Evolutionary conservation across 805 yeast species (phyloP), one percentile per base, ranked within the genome.

Genomic region (Blastobotrys robertii): DNA sequence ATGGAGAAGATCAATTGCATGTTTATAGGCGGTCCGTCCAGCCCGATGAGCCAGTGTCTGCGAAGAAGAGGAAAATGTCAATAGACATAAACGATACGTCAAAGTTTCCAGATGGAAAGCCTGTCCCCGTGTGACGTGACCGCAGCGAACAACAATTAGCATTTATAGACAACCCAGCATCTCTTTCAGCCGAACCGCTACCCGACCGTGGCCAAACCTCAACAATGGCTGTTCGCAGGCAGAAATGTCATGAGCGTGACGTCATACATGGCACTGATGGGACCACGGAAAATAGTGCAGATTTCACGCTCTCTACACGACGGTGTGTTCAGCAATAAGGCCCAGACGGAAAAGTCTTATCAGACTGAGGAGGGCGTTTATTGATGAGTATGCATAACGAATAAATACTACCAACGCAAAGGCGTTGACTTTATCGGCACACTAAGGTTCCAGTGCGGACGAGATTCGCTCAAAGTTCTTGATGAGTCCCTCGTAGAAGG

Each of bases 401-500:
- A 15, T 8, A 10, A 12, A 33, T 15, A 33, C 33, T 30, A 19
- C 25, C 25, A 19, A 4, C 6, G 4, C 25, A 19, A 4, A 4
- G 25, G 6, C 6, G 25, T 4, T 6, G 25, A 4, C 6, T 4
- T 6, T 4, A 19, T 19, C 25, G 6, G 25, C 25, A 19, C 25
- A 19, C 25, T 19, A 19, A 19, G 25, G 25, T 19, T 19, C 25
- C 25, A 19, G 25, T 19, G 25, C 25, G 25, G 25, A 19, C 25
- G 25, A 19, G 16, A 33, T 33, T 33, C 16, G 25, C 25, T 37
- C 30, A 13, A 37, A 86, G 46, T 78, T 79, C 15, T 74, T 74
- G 41, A 82, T 73, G 57, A 85, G 67, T 19, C 73, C 73, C 46
- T 74, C 70, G 62, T 82, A 90, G 56, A 84, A 86, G 22, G 73